Conservation (phyloP, 2,329 filamentous ascomycete genomes). For the Phaeosphaeriaceae sp. region DNA sequence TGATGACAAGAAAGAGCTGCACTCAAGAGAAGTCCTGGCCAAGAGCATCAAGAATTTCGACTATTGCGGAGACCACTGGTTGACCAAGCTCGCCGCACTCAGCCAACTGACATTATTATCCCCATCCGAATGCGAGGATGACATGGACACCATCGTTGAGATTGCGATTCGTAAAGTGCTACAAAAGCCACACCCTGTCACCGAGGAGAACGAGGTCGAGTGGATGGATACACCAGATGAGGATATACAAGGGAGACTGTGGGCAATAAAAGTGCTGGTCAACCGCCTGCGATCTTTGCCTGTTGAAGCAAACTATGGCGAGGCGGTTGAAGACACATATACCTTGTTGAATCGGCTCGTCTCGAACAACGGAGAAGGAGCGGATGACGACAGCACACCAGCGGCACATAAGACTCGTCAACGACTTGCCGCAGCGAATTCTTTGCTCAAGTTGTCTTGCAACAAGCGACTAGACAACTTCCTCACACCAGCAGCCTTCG, state of each 20-base stretch:
- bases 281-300: slow-evolving; percentile 76
- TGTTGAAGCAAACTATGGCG: slow-evolving; percentile 53
- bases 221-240: slow-evolving; percentile 71
- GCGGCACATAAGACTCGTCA: slow-evolving; percentile 80
- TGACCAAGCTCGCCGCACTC: slow-evolving; percentile 74
- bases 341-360: slow-evolving; percentile 81
- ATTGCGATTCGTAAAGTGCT: slow-evolving; percentile 79
- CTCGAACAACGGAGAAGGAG: slow-evolving; percentile 77
- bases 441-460: slow-evolving; percentile 81
- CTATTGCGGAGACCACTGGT: slow-evolving; percentile 75
- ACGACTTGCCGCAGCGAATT: slow-evolving; percentile 79
- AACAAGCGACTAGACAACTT: slow-evolving; percentile 77
- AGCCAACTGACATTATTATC: slow-evolving; percentile 79
- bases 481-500: slow-evolving; percentile 76
- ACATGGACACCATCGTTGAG: slow-evolving; percentile 78
- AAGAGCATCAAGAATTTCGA: slow-evolving; percentile 77
- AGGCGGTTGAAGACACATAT: slow-evolving; percentile 71
- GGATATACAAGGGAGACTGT: slow-evolving; percentile 81
- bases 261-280: slow-evolving; percentile 83
- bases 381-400: slow-evolving; percentile 75
- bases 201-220: slow-evolving; percentile 59
- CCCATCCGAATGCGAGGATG: slow-evolving; percentile 71
- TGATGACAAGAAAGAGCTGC: slow-evolving; percentile 79
- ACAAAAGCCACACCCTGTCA: slow-evolving; percentile 67
- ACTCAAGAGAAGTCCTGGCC: slow-evolving; percentile 81